Conservation (phyloP, 1,284 basidiomycete species). For the Chalciporus sp. region DNA sequence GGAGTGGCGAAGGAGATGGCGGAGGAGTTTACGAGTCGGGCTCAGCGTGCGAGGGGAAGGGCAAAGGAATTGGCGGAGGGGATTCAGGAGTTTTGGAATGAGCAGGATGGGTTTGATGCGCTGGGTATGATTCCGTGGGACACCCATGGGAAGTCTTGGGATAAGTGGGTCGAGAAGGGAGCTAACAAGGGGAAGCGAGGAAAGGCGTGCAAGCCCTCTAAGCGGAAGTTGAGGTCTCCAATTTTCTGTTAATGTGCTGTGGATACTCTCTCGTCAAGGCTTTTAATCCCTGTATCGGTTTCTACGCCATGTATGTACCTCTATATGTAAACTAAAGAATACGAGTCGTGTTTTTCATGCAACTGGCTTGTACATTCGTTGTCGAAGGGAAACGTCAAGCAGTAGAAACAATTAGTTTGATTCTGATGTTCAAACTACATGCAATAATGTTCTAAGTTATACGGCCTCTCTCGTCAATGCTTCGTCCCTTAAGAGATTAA, state of each 20-base stretch:
- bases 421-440: neutral
- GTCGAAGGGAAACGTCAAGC: too few species aligned
- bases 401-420: too few species aligned
- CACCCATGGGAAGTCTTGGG: constrained; percentile 20
- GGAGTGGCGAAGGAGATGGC: constrained; percentile 44
- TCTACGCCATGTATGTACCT: constrained; percentile 17
- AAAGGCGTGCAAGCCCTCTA: constrained; percentile 17
- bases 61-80: constrained; percentile 43
- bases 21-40: constrained; percentile 35
- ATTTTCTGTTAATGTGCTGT: constrained; percentile 16
- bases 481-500: constrained; percentile 48
- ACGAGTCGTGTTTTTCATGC: constrained; percentile 2
- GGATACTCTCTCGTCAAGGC: neutral
- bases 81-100: constrained; percentile 28
- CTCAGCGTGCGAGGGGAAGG: constrained; percentile 49
- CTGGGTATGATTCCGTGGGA: constrained; percentile 20
- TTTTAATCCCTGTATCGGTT: constrained; percentile 3
- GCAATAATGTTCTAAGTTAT: neutral
- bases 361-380: too few species aligned
- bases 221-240: constrained; percentile 11
- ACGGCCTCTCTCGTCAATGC: neutral
- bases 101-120: constrained; percentile 21
- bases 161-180: constrained; percentile 19
- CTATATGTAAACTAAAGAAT: constrained; percentile 22
- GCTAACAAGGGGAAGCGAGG: constrained; percentile 11